These are phyloP conservation scores for Westerdykella sp. DNA, from an alignment of 2,329 filamentous ascomycete genomes.

Conservation along the genomic window DNA sequence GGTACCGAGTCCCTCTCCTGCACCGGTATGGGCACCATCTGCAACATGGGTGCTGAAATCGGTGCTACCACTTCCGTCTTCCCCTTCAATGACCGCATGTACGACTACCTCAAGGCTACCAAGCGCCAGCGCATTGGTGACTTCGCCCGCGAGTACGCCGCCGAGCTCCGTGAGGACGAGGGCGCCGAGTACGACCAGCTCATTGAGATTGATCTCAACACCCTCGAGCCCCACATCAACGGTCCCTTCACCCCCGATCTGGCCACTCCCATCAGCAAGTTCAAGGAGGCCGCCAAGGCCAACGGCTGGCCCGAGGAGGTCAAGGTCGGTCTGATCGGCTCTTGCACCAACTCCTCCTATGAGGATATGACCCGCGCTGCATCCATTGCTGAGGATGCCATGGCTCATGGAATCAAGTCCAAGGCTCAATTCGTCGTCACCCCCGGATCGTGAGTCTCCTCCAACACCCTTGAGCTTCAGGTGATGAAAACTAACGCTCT, in stretches of 20 bases:
- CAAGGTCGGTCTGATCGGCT: constrained; percentile 94
- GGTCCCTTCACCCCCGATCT: constrained; percentile 98
- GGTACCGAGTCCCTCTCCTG: constrained; percentile 68
- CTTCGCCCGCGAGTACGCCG: constrained; percentile 75
- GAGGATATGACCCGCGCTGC: constrained; percentile 92
- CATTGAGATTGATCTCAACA: constrained; percentile 90
- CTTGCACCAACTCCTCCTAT: constrained; percentile 89
- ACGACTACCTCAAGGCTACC: constrained; percentile 88
- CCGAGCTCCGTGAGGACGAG: constrained; percentile 80
- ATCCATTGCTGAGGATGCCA: constrained; percentile 83
- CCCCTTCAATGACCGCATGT: constrained; percentile 97
- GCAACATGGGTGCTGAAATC: constrained; percentile 53
- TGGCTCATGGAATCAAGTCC: constrained; percentile 87
- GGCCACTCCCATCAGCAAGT: constrained; percentile 95
- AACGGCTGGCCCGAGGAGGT: constrained; percentile 96
- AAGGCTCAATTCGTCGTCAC: constrained; percentile 93
- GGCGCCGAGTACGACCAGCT: constrained; percentile 92
- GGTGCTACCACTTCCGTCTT: constrained; percentile 90
- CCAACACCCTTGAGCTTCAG: not conserved
- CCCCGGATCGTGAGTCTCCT: constrained; percentile 60
- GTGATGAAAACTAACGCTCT: not conserved
- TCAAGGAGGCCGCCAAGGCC: constrained; percentile 85
- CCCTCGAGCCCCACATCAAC: constrained; percentile 97
- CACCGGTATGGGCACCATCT: constrained; percentile 84
- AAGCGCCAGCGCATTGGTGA: constrained; percentile 89